Evolutionary conservation across 495 filamentous ascomycete species (phyloP).

Genomic region (Hypoxylon lienhwacheense): DNA sequence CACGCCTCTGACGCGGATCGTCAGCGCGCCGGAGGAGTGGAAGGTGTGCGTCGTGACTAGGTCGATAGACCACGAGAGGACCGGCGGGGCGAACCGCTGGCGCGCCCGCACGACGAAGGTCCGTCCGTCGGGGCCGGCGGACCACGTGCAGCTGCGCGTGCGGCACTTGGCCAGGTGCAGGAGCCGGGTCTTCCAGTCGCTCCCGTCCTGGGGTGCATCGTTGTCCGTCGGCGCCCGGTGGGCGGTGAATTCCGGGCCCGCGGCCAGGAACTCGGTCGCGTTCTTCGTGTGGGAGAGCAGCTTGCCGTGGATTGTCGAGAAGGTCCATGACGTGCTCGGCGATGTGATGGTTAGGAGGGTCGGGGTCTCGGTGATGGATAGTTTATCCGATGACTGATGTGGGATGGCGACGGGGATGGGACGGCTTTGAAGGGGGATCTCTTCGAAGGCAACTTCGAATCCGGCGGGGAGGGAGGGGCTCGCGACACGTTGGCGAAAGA

Average conservation of each 20-base stretch:
- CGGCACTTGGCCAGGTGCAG: conserved; percentile 40
- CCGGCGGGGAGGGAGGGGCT: conserved; percentile 46
- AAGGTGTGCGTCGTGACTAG: conserved; percentile 54
- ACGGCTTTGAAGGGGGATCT: conserved; percentile 39
- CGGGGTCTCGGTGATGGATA: conserved; percentile 20
- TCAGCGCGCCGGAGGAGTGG: conserved; percentile 44
- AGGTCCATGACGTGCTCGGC: conserved; percentile 17
- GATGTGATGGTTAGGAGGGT: conserved; percentile 32
- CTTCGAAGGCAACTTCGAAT: conserved; percentile 52
- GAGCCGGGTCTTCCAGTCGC: conserved; percentile 44
- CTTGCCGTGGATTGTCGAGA: conserved; percentile 24
- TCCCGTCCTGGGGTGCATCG: conserved; percentile 50
- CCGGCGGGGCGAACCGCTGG: conserved; percentile 53
- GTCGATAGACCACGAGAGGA: conserved; percentile 60
- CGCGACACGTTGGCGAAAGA: conserved; percentile 33
- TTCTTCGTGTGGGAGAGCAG: conserved; percentile 30
- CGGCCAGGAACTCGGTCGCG: conserved; percentile 23
- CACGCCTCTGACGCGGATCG: conserved; percentile 45
- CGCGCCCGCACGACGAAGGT: conserved; percentile 43
- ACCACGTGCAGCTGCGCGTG: conserved; percentile 41
- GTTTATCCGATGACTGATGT: conserved; percentile 6
- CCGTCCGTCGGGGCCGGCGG: conserved; percentile 11
- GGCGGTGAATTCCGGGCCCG: conserved; percentile 38
- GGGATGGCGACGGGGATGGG: background rate
- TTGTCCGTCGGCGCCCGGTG: conserved; percentile 61